Percentiles rank a stretch among this genome's conserved stretches.
phyloP scores from a whole-genome alignment of 768 basidiomycete species.

The Rhizopogon roseolus region DNA sequence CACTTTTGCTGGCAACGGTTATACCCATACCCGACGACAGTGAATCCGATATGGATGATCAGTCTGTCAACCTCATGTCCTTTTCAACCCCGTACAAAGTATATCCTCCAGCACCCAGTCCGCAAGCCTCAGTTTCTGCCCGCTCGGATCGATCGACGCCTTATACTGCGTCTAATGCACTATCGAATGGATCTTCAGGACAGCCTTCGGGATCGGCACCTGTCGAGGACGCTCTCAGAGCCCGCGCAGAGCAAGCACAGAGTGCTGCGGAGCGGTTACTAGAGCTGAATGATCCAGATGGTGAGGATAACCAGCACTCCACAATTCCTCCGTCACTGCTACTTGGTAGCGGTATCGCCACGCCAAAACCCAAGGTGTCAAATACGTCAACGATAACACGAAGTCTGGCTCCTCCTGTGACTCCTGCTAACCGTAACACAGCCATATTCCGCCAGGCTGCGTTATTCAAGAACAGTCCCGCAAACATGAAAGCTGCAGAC shows the following conservation, averaged over 20 bases:
- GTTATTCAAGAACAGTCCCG: slow-evolving; percentile 79
- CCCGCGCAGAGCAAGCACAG: slow-evolving; percentile 89
- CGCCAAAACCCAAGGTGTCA: slow-evolving; percentile 35
- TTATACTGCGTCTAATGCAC: slow-evolving; percentile 50
- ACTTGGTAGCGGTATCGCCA: slow-evolving; percentile 34
- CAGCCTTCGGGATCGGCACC: slow-evolving; percentile 43
- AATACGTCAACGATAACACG: slow-evolving; percentile 28
- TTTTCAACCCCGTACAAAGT: slow-evolving; percentile 66
- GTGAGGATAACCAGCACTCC: slow-evolving; percentile 47
- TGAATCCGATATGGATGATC: slow-evolving; percentile 61
- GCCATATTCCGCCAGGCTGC: slow-evolving; percentile 70
- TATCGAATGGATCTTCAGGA: slow-evolving; percentile 45
- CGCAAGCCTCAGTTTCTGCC: slow-evolving; percentile 48
- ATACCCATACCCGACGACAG: slow-evolving; percentile 75
- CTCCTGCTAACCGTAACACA: slow-evolving; percentile 57
- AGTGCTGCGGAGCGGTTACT: slow-evolving; percentile 86
- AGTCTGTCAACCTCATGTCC: slow-evolving; percentile 58
- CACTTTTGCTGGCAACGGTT: slow-evolving; percentile 62
- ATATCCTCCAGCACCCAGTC: slow-evolving; percentile 36
- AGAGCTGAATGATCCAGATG: slow-evolving; percentile 82
- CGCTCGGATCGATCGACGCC: slow-evolving; percentile 47
- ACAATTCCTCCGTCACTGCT: slow-evolving; percentile 53
- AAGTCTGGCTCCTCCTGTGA: slow-evolving; percentile 43
- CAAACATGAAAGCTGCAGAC: slow-evolving; percentile 43
- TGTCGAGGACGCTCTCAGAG: slow-evolving; percentile 81